Conservation (phyloP, 179 eudicot species). For the Monotropa hypopitys region DNA sequence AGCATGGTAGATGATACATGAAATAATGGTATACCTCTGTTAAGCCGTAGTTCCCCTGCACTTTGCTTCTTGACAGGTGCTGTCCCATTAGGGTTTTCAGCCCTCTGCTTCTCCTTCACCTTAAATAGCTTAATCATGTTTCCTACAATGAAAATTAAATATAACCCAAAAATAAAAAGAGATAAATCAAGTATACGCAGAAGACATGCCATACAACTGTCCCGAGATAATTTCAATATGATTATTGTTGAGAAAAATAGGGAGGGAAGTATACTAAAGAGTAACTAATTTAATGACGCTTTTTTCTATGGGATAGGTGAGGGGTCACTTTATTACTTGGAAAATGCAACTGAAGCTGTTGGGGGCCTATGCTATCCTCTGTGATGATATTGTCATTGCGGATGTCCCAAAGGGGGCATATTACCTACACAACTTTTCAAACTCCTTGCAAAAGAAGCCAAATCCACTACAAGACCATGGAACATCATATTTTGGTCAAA, state of each 20-base stretch:
- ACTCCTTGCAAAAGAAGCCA: background rate
- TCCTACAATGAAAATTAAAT: conserved; percentile 7
- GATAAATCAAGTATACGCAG: background rate
- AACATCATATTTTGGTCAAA: background rate
- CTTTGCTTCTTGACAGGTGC: conserved; percentile 66
- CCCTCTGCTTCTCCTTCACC: conserved; percentile 86
- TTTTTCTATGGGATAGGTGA: background rate
- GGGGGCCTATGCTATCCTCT: too few species aligned
- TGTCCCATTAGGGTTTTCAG: conserved; percentile 61
- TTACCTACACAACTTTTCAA: background rate
- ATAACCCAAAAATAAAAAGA: background rate
- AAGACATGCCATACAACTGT: background rate
- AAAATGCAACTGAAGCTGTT: background rate
- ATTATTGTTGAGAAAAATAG: background rate
- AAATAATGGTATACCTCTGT: conserved; percentile 36
- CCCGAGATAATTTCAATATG: background rate
- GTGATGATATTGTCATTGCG: too few species aligned
- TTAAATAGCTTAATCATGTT: conserved; percentile 77
- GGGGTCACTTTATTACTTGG: background rate
- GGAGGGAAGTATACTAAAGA: background rate
- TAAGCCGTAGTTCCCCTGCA: conserved; percentile 90
- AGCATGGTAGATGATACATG: background rate
- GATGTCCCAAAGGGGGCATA: background rate
- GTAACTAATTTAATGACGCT: background rate
- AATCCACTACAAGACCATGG: background rate